These are phyloP conservation scores for Mallotus japonicus DNA, from an alignment of 441 rosid species.

Conservation along the genomic window DNA sequence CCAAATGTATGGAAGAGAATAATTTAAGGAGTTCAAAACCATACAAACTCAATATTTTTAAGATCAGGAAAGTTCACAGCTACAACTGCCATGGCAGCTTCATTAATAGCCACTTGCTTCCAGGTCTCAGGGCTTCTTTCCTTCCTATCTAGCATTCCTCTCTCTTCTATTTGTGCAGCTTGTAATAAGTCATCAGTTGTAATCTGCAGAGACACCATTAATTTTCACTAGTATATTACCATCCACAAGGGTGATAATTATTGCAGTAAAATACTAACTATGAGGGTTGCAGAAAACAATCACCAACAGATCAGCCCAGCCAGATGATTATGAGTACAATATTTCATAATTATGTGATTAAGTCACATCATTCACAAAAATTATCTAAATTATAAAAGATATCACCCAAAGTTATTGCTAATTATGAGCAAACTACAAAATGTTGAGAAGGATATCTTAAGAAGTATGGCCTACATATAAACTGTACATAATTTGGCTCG, in stretches of 20 bases:
- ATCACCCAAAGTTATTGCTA: not conserved
- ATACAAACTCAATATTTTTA: conserved; percentile 78
- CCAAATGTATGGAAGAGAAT: not conserved
- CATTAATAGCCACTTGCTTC: conserved; percentile 90
- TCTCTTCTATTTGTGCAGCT: conserved; percentile 97
- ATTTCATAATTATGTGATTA: not conserved
- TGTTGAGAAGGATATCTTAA: not conserved
- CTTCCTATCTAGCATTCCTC: conserved; percentile 88
- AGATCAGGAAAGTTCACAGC: conserved; percentile 95
- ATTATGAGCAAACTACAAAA: not conserved
- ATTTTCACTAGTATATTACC: not conserved
- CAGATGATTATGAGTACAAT: not conserved
- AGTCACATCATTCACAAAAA: not conserved
- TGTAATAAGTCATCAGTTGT: conserved; percentile 92
- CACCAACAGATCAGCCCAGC: not conserved
- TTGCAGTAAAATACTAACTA: not conserved
- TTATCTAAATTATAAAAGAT: not conserved
- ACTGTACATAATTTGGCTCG: not conserved
- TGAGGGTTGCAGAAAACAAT: not conserved
- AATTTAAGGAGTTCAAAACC: conserved; percentile 27
- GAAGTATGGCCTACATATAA: too few species aligned
- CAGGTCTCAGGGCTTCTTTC: conserved; percentile 75
- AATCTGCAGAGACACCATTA: conserved; percentile 46
- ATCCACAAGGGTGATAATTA: conserved; percentile 10
- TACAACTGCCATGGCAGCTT: conserved; percentile 92